phyloP scores from a whole-genome alignment of 208 protist species.

The Leishmania aethiopica region DNA sequence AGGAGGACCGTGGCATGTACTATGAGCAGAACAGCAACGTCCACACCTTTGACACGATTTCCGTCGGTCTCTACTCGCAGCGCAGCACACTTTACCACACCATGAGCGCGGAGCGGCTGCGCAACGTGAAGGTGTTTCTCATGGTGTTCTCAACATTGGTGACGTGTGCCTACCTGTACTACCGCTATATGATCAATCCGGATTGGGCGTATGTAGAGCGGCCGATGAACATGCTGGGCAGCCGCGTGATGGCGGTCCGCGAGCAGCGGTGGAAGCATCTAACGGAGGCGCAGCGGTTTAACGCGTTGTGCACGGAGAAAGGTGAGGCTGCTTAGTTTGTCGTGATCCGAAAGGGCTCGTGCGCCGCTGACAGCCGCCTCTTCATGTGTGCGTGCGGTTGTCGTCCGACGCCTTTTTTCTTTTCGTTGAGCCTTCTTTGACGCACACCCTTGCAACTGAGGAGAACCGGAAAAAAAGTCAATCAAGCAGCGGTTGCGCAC shows the following conservation, averaged over 20 bases:
- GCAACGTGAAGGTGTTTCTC: slow-evolving; percentile 84
- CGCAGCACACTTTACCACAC: slow-evolving; percentile 90
- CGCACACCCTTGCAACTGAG: not conserved
- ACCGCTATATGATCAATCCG: slow-evolving; percentile 87
- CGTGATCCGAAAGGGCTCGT: not conserved
- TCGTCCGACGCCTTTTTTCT: not conserved
- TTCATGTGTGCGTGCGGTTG: not conserved
- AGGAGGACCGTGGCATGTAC: slow-evolving; percentile 90
- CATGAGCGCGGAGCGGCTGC: slow-evolving; percentile 78
- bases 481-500: not conserved
- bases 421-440: not conserved
- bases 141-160: slow-evolving; percentile 60
- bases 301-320: slow-evolving; percentile 10
- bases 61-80: slow-evolving; percentile 84
- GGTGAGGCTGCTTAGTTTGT: not conserved
- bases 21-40: slow-evolving; percentile 93
- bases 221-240: slow-evolving; percentile 76
- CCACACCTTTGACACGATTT: slow-evolving; percentile 89
- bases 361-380: not conserved
- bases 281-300: slow-evolving; percentile 44
- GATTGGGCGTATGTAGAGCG: slow-evolving; percentile 83
- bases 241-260: slow-evolving; percentile 61
- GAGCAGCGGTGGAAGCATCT: slow-evolving; percentile 57
- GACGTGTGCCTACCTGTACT: slow-evolving; percentile 83
- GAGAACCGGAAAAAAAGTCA: not conserved